Conservation (phyloP, 192 early-diverging fungal species). For the Dissophora globulifera region DNA sequence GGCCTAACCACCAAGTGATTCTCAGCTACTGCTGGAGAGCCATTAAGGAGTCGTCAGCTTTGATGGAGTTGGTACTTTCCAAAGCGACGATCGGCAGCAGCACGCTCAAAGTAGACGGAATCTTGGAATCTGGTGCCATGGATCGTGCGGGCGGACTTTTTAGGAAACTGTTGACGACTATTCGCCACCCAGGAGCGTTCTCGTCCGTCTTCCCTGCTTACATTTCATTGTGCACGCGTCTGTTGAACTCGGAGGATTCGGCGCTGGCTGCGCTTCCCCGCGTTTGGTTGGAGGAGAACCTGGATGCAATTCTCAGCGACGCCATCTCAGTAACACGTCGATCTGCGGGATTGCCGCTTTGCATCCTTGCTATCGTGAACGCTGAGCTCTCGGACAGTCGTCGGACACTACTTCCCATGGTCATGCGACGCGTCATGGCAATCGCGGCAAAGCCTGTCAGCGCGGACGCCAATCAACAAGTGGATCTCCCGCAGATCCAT, state of each 20-base stretch:
- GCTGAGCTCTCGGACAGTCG: conserved; percentile 68
- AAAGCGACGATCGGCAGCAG: conserved; percentile 38
- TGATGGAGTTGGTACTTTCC: conserved; percentile 48
- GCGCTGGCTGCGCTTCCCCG: conserved; percentile 66
- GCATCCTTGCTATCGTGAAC: conserved; percentile 84
- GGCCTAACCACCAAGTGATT: conserved; percentile 86
- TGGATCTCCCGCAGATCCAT: conserved; percentile 93
- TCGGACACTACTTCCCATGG: conserved; percentile 68
- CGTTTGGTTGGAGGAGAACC: conserved; percentile 84
- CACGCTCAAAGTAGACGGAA: conserved; percentile 30
- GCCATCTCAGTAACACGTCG: conserved; percentile 93
- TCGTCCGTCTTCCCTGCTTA: conserved; percentile 87
- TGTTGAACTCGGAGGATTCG: conserved; percentile 66
- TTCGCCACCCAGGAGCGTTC: conserved; percentile 94
- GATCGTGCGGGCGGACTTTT: conserved; percentile 64
- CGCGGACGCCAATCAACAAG: conserved; percentile 66
- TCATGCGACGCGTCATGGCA: conserved; percentile 76
- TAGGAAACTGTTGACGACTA: conserved; percentile 68
- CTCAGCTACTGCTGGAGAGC: conserved; percentile 93
- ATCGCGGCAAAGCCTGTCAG: conserved; percentile 61
- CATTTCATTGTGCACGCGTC: conserved; percentile 71
- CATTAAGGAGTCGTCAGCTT: conserved; percentile 83
- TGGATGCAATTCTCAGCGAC: conserved; percentile 73
- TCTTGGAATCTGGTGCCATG: conserved; percentile 15
- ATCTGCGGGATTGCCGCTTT: conserved; percentile 88